Base-by-base conservation (phyloP, 352 stramenopile species). In the Pythium volutum region DNA sequence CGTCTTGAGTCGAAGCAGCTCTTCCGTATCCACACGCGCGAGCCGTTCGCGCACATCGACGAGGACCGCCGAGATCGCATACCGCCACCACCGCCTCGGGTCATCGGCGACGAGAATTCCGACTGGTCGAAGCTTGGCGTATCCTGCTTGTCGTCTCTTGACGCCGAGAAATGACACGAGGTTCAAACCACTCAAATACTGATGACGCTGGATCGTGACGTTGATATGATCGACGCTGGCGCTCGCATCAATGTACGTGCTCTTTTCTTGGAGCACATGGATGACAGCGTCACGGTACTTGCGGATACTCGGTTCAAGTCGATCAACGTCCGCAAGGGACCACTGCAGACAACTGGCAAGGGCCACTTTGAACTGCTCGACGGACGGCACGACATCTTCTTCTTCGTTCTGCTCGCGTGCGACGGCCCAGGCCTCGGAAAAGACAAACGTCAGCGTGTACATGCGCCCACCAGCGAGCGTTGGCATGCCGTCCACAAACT, bases 381-480 rank as follows among this genome's bases (percentile, higher is more conserved):
- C 64, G 0, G 81, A 87, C 16, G 86, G 86, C 16, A 85, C 84
- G 25, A 76, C 70, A 26, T 94, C 84, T 54, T 94, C 82, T 66
- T 92, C 82, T 55, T 95, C 86, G 1, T 72, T 78, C 2, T 84
- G 56, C 1, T 95, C 85, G 45, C 80, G 72, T 23, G 86, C 86
- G 7, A 95, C 81, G 0, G 80, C 78, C 86, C 86, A 95, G 1
- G 86, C 84, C 58, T 95, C 84, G 0, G 81, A 89, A 49, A 93
- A 95, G 29, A 95, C 85, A 64, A 95, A 95, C 0, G 79, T 81
- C 25, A 95, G 63, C 39, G 81, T 91, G 70, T 95, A 95, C 62
- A 87, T 86, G 34, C 84, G 79, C 20, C 77, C 77, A 25, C 83
- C 75, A 0, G 83, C 81, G 7, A 94, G 66, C 63, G 81, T 81